These are phyloP conservation scores for Nakazawaea holstii DNA, from an alignment of 805 yeast species.

Conservation along the genomic window DNA sequence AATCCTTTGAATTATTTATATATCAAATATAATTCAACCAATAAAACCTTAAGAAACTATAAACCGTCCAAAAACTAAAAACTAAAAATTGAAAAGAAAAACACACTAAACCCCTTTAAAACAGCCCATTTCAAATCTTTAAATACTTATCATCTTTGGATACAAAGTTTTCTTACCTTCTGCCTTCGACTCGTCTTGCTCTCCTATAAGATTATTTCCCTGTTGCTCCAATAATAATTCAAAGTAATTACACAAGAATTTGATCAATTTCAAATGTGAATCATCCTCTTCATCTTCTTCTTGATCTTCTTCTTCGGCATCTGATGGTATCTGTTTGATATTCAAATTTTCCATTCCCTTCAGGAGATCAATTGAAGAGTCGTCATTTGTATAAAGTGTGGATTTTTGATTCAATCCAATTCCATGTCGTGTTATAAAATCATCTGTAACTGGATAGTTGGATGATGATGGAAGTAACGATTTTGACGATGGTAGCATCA, in stretches of 20 bases:
- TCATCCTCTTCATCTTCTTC: constrained; percentile 1
- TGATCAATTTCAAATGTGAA: constrained; percentile 5
- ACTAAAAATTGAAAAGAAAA: no score
- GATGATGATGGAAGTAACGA: constrained; percentile 1
- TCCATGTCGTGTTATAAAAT: constrained; percentile 5
- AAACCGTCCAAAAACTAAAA: no score
- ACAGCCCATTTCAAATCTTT: neutral
- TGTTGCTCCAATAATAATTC: neutral
- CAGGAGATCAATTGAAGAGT: neutral
- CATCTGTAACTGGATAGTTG: neutral
- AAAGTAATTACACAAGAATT: constrained; percentile 4
- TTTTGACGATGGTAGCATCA: constrained; percentile 6
- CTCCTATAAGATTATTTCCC: neutral
- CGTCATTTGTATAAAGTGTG: neutral
- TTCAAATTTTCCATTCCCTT: constrained; percentile 1
- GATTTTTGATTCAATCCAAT: constrained; percentile 10
- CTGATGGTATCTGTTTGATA: neutral
- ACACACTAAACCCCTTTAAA: no score
- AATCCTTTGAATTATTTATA: no score
- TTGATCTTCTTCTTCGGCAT: neutral
- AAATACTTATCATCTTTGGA: constrained; percentile 5
- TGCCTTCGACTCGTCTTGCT: neutral
- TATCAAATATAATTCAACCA: no score
- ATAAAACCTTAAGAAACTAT: no score
- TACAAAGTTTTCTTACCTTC: neutral